Percentiles rank a stretch among this genome's conserved stretches.
Conservation (phyloP, 768 basidiomycete genomes). For the Leccinum longicurvipes region DNA sequence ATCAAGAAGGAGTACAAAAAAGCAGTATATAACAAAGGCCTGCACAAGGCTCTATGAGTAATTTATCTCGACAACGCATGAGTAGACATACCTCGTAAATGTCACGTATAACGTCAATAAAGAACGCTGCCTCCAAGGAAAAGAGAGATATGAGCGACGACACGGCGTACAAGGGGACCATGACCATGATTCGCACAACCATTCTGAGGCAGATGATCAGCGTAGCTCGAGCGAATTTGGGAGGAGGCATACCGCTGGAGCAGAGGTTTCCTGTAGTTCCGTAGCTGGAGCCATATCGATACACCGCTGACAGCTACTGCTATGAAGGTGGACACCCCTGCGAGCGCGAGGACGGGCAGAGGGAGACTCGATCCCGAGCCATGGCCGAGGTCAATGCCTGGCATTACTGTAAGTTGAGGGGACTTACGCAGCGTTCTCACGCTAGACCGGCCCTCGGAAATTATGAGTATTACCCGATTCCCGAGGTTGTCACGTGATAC, state of each 20-base stretch:
- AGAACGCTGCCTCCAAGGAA: constrained; percentile 92
- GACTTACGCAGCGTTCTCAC: neutral
- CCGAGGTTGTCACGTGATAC: neutral
- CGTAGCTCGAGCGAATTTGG: neutral
- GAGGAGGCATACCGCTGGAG: constrained; percentile 59
- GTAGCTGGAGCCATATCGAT: constrained; percentile 78
- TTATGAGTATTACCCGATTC: neutral
- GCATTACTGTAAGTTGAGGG: too few relatives aligned
- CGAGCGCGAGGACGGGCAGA: constrained; percentile 51
- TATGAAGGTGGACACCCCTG: constrained; percentile 61
- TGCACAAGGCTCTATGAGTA: constrained; percentile 24
- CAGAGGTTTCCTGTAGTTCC: constrained; percentile 81
- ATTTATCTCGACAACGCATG: neutral
- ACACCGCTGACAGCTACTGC: constrained; percentile 71
- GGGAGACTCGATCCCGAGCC: constrained; percentile 63
- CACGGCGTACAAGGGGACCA: constrained; percentile 92
- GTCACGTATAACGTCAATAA: constrained; percentile 92
- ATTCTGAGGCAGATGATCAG: constrained; percentile 46
- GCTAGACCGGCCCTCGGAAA: neutral
- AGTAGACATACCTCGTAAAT: constrained; percentile 79
- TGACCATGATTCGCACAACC: constrained; percentile 94
- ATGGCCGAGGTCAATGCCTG: constrained; percentile 25
- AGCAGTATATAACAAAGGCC: constrained; percentile 95
- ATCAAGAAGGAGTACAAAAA: constrained; percentile 77
- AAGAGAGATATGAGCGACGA: constrained; percentile 90